Evolutionary conservation across 306 rosid species (phyloP).

Genomic region (Macrotyloma uniflorum): DNA sequence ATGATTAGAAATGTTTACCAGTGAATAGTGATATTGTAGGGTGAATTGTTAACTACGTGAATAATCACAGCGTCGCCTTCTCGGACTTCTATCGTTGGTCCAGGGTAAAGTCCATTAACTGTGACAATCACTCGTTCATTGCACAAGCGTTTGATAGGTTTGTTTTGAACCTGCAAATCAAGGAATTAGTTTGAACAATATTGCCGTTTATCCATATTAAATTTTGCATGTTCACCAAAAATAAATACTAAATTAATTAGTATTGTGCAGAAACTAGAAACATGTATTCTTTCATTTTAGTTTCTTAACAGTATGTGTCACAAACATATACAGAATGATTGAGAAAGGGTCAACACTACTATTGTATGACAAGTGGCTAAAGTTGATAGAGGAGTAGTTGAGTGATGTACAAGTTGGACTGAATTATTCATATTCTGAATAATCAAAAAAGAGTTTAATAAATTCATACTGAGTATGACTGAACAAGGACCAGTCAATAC

Average conservation of each 20-base stretch:
- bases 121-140: slow-evolving; percentile 49
- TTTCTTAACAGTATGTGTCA: not conserved
- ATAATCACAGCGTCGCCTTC: slow-evolving; percentile 35
- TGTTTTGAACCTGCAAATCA: slow-evolving; percentile 45
- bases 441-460: not conserved
- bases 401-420: not conserved
- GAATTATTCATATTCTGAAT: not conserved
- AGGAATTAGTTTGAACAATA: not conserved
- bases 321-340: not conserved
- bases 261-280: not conserved
- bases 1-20: slow-evolving; percentile 5
- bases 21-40: slow-evolving; percentile 34
- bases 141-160: slow-evolving; percentile 45
- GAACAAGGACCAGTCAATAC: not conserved
- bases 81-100: slow-evolving; percentile 24
- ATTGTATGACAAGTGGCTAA: not conserved
- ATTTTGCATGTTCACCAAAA: not conserved
- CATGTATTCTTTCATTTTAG: not conserved
- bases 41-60: slow-evolving; percentile 22
- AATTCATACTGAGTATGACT: not conserved
- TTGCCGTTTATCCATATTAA: not conserved
- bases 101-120: slow-evolving; percentile 59
- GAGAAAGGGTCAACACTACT: not conserved
- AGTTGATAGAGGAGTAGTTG: not conserved
- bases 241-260: not conserved